These are phyloP conservation scores for Hypsizygus marmoreus DNA, from an alignment of 768 basidiomycete genomes.

Conservation along the genomic window DNA sequence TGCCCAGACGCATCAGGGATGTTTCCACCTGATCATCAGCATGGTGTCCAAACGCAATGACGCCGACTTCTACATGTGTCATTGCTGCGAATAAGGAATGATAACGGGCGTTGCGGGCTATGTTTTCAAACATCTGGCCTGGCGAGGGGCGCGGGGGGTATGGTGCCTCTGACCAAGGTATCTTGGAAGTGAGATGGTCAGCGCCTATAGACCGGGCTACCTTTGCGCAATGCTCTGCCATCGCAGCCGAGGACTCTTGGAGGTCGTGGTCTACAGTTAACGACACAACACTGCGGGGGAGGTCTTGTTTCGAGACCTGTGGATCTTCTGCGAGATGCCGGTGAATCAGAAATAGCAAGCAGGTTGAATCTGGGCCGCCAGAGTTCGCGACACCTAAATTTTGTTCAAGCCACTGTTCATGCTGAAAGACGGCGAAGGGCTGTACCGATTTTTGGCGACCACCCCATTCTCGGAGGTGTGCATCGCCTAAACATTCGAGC, in stretches of 20 bases:
- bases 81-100: constrained; percentile 44
- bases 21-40: constrained; percentile 87
- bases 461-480: constrained; percentile 50
- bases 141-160: constrained; percentile 50
- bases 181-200: constrained; percentile 43
- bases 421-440: neutral
- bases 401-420: neutral
- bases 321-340: constrained; percentile 35
- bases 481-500: constrained; percentile 44
- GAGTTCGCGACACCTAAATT: constrained; percentile 72
- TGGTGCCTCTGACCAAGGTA: constrained; percentile 60
- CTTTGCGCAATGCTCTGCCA: constrained; percentile 51
- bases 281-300: constrained; percentile 44
- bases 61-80: constrained; percentile 29
- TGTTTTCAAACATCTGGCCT: constrained; percentile 49
- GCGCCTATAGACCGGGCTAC: constrained; percentile 47
- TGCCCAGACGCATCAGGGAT: constrained; percentile 65
- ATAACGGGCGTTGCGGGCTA: constrained; percentile 63
- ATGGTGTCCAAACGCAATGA: constrained; percentile 75
- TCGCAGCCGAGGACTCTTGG: constrained; percentile 54
- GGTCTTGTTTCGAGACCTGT: constrained; percentile 2
- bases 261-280: constrained; percentile 72
- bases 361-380: constrained; percentile 82
- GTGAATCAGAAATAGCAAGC: constrained; percentile 69
- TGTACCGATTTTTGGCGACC: constrained; percentile 50